Evolutionary conservation across 805 yeast species (phyloP).

Genomic region (Zygotorulaspora sp.): DNA sequence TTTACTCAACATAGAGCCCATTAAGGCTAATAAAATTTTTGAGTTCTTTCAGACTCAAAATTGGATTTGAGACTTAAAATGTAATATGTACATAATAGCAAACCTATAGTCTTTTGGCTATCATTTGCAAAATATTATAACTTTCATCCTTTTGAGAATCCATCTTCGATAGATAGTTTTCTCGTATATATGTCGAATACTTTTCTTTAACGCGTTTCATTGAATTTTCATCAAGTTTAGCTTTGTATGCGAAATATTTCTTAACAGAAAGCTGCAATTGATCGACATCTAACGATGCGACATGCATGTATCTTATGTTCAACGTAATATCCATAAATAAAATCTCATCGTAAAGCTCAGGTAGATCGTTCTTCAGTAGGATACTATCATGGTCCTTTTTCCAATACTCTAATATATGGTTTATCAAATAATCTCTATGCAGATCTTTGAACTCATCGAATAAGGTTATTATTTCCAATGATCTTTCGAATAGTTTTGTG

Average conservation of each 20-base stretch:
- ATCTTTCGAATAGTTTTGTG: conserved; percentile 38
- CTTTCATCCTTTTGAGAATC: conserved; percentile 29
- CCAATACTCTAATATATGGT: conserved; percentile 57
- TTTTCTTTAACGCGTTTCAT: conserved; percentile 35
- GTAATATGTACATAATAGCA: conserved; percentile 4
- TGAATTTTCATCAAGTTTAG: conserved; percentile 38
- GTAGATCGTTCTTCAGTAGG: conserved; percentile 22
- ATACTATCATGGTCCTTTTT: conserved; percentile 40
- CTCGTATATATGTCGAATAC: conserved; percentile 35
- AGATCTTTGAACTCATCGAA: conserved; percentile 67
- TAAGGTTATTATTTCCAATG: conserved; percentile 47
- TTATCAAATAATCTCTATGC: conserved; percentile 61
- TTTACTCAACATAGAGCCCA: conserved; percentile 75
- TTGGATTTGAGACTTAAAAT: conserved; percentile 49
- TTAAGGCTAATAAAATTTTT: conserved; percentile 80
- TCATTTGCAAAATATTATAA: conserved; percentile 29
- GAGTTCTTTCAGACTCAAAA: conserved; percentile 91
- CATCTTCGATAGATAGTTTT: conserved; percentile 32
- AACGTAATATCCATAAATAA: conserved; percentile 55
- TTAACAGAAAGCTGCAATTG: conserved; percentile 65
- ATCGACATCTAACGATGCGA: conserved; percentile 44
- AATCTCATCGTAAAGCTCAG: conserved; percentile 38
- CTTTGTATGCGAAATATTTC: conserved; percentile 58
- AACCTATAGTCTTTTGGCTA: conserved; percentile 31
- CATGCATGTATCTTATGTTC: conserved; percentile 53